Evolutionary conservation across 192 early-diverging fungal genomes (phyloP).

Genomic region (Lobosporangium transversale): DNA sequence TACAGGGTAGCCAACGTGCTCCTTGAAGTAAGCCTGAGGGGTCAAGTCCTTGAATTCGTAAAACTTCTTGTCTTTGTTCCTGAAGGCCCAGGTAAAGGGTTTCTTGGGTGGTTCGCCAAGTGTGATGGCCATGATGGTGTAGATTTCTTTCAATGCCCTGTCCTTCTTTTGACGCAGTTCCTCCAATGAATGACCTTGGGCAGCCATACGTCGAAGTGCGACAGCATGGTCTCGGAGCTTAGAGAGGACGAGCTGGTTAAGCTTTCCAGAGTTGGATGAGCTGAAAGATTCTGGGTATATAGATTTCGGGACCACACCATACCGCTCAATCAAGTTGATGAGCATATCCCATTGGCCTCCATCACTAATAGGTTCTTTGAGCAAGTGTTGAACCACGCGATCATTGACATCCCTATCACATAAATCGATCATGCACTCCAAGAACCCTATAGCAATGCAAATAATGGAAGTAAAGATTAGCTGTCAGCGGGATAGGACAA

Average conservation of each 20-base stretch:
- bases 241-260: conserved; percentile 69
- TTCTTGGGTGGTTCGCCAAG: conserved; percentile 76
- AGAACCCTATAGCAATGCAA: conserved; percentile 58
- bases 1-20: conserved; percentile 67
- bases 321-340: conserved; percentile 77
- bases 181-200: conserved; percentile 48
- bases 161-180: conserved; percentile 65
- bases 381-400: conserved; percentile 75
- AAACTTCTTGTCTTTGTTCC: conserved; percentile 78
- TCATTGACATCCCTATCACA: conserved; percentile 69
- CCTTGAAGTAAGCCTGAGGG: conserved; percentile 69
- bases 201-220: conserved; percentile 63
- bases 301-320: conserved; percentile 77
- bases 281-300: conserved; percentile 72
- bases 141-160: conserved; percentile 71
- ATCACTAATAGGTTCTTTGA: conserved; percentile 72
- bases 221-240: conserved; percentile 78
- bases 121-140: conserved; percentile 74
- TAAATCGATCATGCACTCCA: conserved; percentile 78
- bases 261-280: conserved; percentile 66
- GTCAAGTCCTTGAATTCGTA: conserved; percentile 63
- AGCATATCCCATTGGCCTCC: conserved; percentile 87
- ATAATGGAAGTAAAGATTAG: conserved; percentile 4
- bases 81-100: conserved; percentile 71
- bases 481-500: background rate